phyloP scores from a whole-genome alignment of 108 stramenopile genomes.

The Craspedostauros australis region DNA sequence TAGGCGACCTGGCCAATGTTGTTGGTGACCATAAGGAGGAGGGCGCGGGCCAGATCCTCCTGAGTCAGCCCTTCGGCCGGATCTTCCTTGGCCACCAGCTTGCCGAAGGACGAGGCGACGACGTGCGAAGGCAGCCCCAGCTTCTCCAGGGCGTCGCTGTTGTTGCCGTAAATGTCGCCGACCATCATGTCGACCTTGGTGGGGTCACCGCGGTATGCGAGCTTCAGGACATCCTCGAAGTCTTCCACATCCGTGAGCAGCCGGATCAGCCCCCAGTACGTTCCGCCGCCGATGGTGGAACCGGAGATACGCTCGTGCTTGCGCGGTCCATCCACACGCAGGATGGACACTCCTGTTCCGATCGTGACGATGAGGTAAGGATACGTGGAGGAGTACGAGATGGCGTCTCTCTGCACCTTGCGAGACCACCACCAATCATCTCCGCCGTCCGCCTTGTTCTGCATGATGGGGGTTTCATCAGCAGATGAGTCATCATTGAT shows the following conservation, averaged over 20 bases:
- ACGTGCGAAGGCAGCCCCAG: conserved; percentile 82
- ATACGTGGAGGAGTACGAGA: conserved; percentile 57
- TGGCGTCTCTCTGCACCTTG: conserved; percentile 80
- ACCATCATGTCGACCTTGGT: conserved; percentile 87
- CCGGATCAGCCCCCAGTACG: conserved; percentile 98
- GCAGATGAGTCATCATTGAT: background rate
- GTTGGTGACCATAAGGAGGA: conserved; percentile 96
- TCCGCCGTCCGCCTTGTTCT: conserved; percentile 9
- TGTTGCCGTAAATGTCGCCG: conserved; percentile 95
- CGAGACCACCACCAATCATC: conserved; percentile 85
- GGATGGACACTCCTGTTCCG: conserved; percentile 94
- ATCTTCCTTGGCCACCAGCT: conserved; percentile 86
- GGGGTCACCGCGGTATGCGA: conserved; percentile 90
- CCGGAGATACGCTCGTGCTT: conserved; percentile 96
- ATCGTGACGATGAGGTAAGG: conserved; percentile 96
- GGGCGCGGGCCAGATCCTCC: conserved; percentile 93
- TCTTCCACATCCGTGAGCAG: conserved; percentile 85
- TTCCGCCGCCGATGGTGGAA: conserved; percentile 97
- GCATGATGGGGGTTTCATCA: background rate
- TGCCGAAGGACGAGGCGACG: conserved; percentile 98
- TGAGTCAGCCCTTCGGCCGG: conserved; percentile 76
- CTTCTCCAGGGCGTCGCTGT: conserved; percentile 83
- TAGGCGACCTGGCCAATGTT: conserved; percentile 98
- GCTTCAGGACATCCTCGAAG: conserved; percentile 87
- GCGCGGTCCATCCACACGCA: conserved; percentile 92